A percentile compares a stretch with the other conserved stretches of the same genome.
Evolutionary conservation across 306 rosid genomes (phyloP).

Genomic region (Sindora glabra): DNA sequence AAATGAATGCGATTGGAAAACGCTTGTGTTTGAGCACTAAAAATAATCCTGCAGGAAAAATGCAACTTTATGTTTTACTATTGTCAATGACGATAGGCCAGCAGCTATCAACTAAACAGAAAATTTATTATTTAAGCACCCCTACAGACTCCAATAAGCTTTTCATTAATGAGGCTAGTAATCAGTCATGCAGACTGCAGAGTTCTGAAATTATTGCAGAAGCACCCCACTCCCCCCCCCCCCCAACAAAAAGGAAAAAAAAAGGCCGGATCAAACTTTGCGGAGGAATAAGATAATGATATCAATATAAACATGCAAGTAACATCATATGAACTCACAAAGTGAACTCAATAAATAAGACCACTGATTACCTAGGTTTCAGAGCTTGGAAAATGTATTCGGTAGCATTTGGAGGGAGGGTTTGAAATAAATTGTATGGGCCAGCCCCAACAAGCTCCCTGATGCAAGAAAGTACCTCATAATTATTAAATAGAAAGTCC

Average conservation of each 20-base stretch:
- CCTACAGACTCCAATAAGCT: too few species aligned
- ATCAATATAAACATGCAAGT: constrained; percentile 2
- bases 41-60: constrained; percentile 43
- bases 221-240: too few species aligned
- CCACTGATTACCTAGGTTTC: constrained; percentile 51
- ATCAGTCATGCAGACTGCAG: too few species aligned
- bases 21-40: constrained; percentile 48
- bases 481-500: background rate
- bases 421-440: constrained; percentile 36
- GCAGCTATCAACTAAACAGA: background rate
- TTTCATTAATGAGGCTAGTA: too few species aligned
- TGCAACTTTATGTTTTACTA: background rate
- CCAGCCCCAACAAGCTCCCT: constrained; percentile 41
- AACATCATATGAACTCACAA: too few species aligned
- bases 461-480: background rate
- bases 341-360: constrained; percentile 3
- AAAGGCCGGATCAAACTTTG: too few species aligned
- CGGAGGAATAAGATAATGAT: background rate
- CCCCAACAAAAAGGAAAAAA: too few species aligned
- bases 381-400: constrained; percentile 62
- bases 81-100: background rate
- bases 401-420: constrained; percentile 53
- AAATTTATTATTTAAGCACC: background rate
- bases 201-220: too few species aligned
- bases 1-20: constrained; percentile 38